Evolutionary conservation across 2,329 filamentous ascomycete genomes (phyloP).

Genomic region (Xylariaceae sp.): DNA sequence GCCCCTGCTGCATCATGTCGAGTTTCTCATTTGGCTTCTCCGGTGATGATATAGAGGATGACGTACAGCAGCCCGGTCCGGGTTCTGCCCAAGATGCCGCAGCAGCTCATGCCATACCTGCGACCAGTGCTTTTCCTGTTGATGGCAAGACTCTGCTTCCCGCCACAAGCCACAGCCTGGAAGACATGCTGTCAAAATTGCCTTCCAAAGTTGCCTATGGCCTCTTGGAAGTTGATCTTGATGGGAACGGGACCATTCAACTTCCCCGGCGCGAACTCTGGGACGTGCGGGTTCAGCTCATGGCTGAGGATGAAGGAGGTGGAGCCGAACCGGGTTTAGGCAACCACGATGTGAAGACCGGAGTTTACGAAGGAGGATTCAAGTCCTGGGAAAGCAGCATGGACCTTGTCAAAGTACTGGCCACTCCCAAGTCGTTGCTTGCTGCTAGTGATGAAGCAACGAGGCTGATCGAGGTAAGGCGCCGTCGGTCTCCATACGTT

Average conservation of each 20-base stretch:
- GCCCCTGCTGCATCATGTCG: neutral
- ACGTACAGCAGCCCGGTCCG: conserved; percentile 21
- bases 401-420: conserved; percentile 69
- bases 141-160: conserved; percentile 56
- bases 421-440: conserved; percentile 34
- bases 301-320: conserved; percentile 60
- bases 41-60: conserved; percentile 60
- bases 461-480: conserved; percentile 51
- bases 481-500: neutral
- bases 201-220: conserved; percentile 73
- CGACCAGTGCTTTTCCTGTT: conserved; percentile 54
- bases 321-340: conserved; percentile 48
- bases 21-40: conserved; percentile 57
- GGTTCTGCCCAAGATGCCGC: conserved; percentile 8
- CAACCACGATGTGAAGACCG: conserved; percentile 71
- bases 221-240: conserved; percentile 55
- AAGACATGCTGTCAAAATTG: conserved; percentile 50
- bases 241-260: conserved; percentile 46
- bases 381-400: conserved; percentile 88
- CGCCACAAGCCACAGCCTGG: conserved; percentile 47
- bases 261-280: conserved; percentile 75
- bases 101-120: conserved; percentile 20
- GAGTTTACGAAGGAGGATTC: conserved; percentile 82
- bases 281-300: conserved; percentile 76
- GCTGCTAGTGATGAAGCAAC: conserved; percentile 30